Conservation (phyloP, 371 early-diverging fungal genomes). For the Rhizopus stolonifer region DNA sequence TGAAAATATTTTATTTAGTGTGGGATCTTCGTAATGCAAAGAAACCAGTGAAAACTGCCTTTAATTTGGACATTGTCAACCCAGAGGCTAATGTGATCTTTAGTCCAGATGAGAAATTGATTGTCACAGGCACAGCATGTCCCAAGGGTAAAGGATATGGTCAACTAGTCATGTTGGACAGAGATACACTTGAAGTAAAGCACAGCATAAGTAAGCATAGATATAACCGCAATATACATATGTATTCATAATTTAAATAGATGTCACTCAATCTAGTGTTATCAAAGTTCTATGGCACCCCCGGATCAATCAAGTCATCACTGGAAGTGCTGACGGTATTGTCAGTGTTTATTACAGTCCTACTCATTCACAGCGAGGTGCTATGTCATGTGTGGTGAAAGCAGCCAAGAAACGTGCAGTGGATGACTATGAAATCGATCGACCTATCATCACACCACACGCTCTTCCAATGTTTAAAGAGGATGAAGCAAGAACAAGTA, state of each 20-base stretch:
- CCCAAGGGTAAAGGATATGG: slow-evolving; percentile 73
- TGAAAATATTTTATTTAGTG: slow-evolving; percentile 47
- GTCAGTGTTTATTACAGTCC: slow-evolving; percentile 81
- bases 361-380: slow-evolving; percentile 70
- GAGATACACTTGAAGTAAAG: slow-evolving; percentile 62
- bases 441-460: slow-evolving; percentile 85
- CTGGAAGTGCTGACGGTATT: slow-evolving; percentile 76
- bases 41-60: slow-evolving; percentile 60
- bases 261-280: slow-evolving; percentile 64
- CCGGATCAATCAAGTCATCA: slow-evolving; percentile 82
- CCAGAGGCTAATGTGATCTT: slow-evolving; percentile 86
- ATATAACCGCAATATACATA: too few relatives aligned
- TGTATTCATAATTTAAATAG: too few relatives aligned
- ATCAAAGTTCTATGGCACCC: slow-evolving; percentile 87
- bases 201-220: slow-evolving; percentile 56
- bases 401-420: slow-evolving; percentile 65
- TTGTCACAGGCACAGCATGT: slow-evolving; percentile 71
- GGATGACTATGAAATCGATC: slow-evolving; percentile 66
- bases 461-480: slow-evolving; percentile 87
- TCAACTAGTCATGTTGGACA: slow-evolving; percentile 68
- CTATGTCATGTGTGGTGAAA: slow-evolving; percentile 68
- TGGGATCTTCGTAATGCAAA: slow-evolving; percentile 87
- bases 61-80: slow-evolving; percentile 65
- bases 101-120: slow-evolving; percentile 79
- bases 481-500: slow-evolving; percentile 61